Evolutionary conservation across 768 basidiomycete species (phyloP), one percentile per base, ranked within the genome.

Genomic region (Leccinum arenicola): DNA sequence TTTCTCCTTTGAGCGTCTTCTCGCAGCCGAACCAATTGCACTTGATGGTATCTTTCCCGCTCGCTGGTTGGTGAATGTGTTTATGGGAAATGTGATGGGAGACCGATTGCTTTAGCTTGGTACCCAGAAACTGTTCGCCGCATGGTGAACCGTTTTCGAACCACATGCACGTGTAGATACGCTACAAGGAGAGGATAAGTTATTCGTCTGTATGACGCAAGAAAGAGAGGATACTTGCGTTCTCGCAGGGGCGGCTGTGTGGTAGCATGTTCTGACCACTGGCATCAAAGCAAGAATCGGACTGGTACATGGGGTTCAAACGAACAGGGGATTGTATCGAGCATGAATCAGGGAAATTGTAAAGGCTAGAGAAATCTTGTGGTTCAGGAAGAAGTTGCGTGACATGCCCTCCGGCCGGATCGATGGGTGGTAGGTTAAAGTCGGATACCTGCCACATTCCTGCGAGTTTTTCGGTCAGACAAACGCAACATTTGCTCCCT

Each of bases 401-500:
- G 2, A 11, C 14, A 89, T 95, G 6, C 25, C 25, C 25, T 25
- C 25, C 25, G 4, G 25, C 25, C 25, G 4, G 4, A 25, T 25
- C 25, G 25, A 25, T 25, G 4, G 25, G 25, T 25, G 25, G 25
- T 25, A 25, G 25, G 25, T 25, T 25, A 25, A 25, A 25, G 25
- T 25, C 25, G 25, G 25, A 25, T 25, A 25, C 25, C 25, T 25
- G 25, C 25, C 21, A 21, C 21, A 25, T 25, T 25, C 25, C 25
- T 25, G 25, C 25, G 1, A 25, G 4, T 25, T 25, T 25, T 25
- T 4, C 1, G 25, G 25, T 25, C 4, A 65, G 58, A 49, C n/a
- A 2, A 15, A 38, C 19, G 29, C 15, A 35, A 14, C 9, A 0
- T 17, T 15, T 55, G 7, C 12, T 6, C 3, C n/a, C 15, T 8